Evolutionary conservation across 768 basidiomycete genomes (phyloP), one percentile per base, ranked within the genome.

Genomic region (Naganishia vishniacii): DNA sequence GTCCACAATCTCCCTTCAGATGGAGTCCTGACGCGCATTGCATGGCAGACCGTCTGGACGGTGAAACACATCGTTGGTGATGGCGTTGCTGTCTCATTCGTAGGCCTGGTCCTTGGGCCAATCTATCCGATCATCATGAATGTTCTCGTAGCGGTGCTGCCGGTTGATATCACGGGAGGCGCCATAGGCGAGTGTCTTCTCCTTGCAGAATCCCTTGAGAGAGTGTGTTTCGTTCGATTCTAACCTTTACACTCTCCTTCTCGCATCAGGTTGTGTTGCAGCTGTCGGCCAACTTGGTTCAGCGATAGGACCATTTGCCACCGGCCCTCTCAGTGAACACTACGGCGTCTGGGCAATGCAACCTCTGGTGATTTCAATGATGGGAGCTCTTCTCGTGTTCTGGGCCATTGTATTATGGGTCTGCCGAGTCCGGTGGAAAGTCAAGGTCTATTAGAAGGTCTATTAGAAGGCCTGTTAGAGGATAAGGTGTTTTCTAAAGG

Each of bases 41-140:
- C 42, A 3, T 34, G 37, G 12, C 23, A 58, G 29, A 69, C 85
- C 7, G 78, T 89, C 41, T 89, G 88, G 87, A 80, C 85, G 29
- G 82, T 84, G 0, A 85, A 85, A 25, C 80, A 83, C 5, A 78
- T 88, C 16, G 78, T 87, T 9, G 85, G 83, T 2, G 81, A 83
- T 68, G 87, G 83, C 2, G 79, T 88, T 3, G 83, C 85, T 0
- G 81, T 88, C 25, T 81, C 85, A 1, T 68, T 88, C 48, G 77
- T 88, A 16, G 88, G 88, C 18, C 49, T 88, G 9, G 75, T 88
- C 25, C 79, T 89, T n/a, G 88, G 87, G 0, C 87, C 87, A 2
- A 83, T 88, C 77, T 83, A 81, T 64, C 82, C 82, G 1, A 80
- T 83, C 62, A 80, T 83, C 9, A 84, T 91, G 83, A 88, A 86